Conservation (phyloP, 441 rosid genomes). For the Euphorbia schlechtendalii region DNA sequence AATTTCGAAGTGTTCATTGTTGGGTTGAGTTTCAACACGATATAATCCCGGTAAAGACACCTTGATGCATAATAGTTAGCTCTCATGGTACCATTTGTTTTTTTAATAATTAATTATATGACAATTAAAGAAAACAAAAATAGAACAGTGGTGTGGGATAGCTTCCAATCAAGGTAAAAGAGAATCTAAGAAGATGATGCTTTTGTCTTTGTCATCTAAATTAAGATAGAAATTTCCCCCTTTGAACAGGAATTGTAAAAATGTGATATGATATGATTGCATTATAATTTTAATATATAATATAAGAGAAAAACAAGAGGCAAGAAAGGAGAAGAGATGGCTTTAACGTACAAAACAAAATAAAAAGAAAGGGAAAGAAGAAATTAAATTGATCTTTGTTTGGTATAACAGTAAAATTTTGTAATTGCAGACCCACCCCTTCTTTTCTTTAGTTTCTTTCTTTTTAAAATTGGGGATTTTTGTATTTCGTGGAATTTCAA, state of each 20-base stretch:
- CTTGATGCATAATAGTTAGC: no score
- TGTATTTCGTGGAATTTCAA: no score
- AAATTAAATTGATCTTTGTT: slow-evolving; percentile 12
- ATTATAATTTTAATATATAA: background rate
- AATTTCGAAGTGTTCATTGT: no score
- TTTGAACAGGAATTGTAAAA: background rate
- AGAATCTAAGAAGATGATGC: slow-evolving; percentile 8
- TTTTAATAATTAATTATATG: no score
- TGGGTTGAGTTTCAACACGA: no score
- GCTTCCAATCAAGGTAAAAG: background rate
- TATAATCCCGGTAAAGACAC: no score
- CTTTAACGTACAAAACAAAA: slow-evolving; percentile 7
- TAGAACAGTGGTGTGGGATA: background rate
- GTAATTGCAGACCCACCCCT: background rate
- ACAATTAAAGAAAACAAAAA: background rate
- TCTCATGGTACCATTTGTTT: no score
- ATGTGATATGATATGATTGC: background rate
- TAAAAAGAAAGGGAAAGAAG: background rate
- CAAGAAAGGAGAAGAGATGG: background rate
- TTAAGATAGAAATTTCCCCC: background rate
- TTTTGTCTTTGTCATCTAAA: background rate
- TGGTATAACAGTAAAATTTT: slow-evolving; percentile 1
- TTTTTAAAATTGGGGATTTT: no score
- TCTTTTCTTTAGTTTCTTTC: no score
- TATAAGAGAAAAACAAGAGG: background rate